phyloP scores from a whole-genome alignment of 352 stramenopile species.

The Thalassiosira exigua region DNA sequence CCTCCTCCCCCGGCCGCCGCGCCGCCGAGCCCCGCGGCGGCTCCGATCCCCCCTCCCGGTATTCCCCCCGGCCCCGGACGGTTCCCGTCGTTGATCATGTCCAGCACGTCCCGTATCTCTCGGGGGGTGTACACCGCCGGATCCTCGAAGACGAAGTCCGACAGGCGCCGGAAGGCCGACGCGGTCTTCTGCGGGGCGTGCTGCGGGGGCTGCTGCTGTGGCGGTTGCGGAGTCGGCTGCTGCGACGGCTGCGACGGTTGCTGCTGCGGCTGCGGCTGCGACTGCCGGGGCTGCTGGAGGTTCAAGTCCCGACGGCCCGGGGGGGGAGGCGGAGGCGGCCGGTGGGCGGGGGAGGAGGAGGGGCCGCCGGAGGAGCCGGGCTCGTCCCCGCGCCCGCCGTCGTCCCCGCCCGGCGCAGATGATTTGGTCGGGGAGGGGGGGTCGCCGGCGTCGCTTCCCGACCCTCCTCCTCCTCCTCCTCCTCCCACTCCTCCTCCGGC shows the following conservation, averaged over 20 bases:
- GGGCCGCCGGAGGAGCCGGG: background rate
- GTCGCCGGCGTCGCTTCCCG: background rate
- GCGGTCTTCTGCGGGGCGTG: conserved; percentile 27
- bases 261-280: conserved; percentile 13
- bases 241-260: background rate
- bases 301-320: conserved; percentile 3
- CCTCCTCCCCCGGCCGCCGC: no score
- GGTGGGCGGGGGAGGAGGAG: background rate
- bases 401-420: background rate
- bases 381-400: background rate
- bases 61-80: conserved; percentile 1
- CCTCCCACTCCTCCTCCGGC: background rate
- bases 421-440: conserved; percentile 7
- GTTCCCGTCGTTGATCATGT: conserved; percentile 86
- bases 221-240: conserved; percentile 3
- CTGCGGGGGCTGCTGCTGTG: conserved; percentile 15
- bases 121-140: conserved; percentile 74
- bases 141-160: conserved; percentile 83
- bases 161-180: conserved; percentile 44
- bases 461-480: background rate
- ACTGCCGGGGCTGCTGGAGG: conserved; percentile 27
- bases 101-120: conserved; percentile 82
- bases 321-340: background rate
- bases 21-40: background rate
- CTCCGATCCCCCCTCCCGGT: conserved; percentile 3